These are phyloP conservation scores for Phytophthora multivora DNA, from an alignment of 352 stramenopile species.

Conservation along the genomic window DNA sequence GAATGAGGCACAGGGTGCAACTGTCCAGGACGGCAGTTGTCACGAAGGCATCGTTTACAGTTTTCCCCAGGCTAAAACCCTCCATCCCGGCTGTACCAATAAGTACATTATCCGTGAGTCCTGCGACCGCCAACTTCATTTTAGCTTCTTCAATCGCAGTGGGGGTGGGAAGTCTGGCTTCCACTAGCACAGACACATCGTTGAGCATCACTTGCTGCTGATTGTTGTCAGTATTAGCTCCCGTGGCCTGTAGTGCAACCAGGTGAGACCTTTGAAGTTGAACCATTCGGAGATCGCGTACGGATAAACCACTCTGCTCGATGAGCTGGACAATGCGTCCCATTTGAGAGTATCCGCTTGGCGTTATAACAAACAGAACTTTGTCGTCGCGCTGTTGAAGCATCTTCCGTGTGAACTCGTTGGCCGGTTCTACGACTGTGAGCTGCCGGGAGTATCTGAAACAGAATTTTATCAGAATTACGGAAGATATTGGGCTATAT, in stretches of 20 bases:
- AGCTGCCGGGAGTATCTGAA: conserved; percentile 78
- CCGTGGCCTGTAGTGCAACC: conserved; percentile 16
- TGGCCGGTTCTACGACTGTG: conserved; percentile 66
- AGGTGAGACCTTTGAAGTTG: conserved; percentile 50
- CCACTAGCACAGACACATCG: conserved; percentile 59
- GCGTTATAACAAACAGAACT: conserved; percentile 55
- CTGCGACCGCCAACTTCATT: conserved; percentile 1
- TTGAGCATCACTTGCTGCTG: conserved; percentile 30
- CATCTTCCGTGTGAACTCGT: conserved; percentile 60
- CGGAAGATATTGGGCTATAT: too few species aligned
- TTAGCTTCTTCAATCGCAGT: conserved; percentile 13
- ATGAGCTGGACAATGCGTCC: conserved; percentile 52
- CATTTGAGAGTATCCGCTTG: conserved; percentile 53
- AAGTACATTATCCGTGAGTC: conserved; percentile 28
- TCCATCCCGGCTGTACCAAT: conserved; percentile 32
- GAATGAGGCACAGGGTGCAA: conserved; percentile 67
- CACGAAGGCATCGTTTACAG: conserved; percentile 14
- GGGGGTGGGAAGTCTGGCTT: conserved; percentile 41
- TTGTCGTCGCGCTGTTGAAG: conserved; percentile 42
- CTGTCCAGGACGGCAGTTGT: conserved; percentile 71
- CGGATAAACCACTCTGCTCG: conserved; percentile 39
- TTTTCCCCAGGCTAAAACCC: conserved; percentile 6
- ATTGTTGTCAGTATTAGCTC: conserved; percentile 15
- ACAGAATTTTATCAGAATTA: background rate
- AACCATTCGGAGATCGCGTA: conserved; percentile 55